Conservation (phyloP, 2,329 filamentous ascomycete species). For the Aspergillus eucalypticola region DNA sequence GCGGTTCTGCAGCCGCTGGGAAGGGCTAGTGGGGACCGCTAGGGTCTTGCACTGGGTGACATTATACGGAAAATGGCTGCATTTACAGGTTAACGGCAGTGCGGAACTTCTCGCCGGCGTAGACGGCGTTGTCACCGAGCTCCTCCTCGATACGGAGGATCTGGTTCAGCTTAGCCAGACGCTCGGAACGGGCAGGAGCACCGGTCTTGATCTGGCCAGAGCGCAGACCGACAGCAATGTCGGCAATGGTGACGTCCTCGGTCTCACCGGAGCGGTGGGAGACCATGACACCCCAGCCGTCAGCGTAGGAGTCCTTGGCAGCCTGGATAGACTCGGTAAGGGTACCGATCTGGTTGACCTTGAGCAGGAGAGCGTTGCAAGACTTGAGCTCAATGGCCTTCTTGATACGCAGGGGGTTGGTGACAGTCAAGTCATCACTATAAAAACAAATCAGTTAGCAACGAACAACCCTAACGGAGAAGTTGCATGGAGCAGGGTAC, state of each 20-base stretch:
- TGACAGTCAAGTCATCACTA: conserved; percentile 95
- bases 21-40: background rate
- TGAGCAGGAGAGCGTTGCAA: conserved; percentile 95
- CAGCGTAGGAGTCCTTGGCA: conserved; percentile 95
- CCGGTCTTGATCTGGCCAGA: conserved; percentile 98
- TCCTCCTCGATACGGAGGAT: conserved; percentile 99
- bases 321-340: conserved; percentile 98
- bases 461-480: background rate
- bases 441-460: conserved; percentile 16
- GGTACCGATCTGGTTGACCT: conserved; percentile 99
- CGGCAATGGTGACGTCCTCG: conserved; percentile 98
- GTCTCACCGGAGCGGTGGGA: conserved; percentile 99
- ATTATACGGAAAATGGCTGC: conserved; percentile 14
- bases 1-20: background rate
- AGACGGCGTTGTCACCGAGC: conserved; percentile 87
- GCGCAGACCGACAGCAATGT: conserved; percentile 95
- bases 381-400: conserved; percentile 99
- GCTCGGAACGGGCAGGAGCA: conserved; percentile 93
- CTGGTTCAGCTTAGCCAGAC: conserved; percentile 99
- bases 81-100: conserved; percentile 81
- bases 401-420: conserved; percentile 99
- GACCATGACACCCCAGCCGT: conserved; percentile 98
- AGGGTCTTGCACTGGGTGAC: background rate
- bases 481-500: conserved; percentile 19
- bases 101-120: conserved; percentile 91